A percentile compares a stretch with the other conserved stretches of the same genome.
Evolutionary conservation across 139 green algal species (phyloP).

Genomic region (Picochlorum sp.): DNA sequence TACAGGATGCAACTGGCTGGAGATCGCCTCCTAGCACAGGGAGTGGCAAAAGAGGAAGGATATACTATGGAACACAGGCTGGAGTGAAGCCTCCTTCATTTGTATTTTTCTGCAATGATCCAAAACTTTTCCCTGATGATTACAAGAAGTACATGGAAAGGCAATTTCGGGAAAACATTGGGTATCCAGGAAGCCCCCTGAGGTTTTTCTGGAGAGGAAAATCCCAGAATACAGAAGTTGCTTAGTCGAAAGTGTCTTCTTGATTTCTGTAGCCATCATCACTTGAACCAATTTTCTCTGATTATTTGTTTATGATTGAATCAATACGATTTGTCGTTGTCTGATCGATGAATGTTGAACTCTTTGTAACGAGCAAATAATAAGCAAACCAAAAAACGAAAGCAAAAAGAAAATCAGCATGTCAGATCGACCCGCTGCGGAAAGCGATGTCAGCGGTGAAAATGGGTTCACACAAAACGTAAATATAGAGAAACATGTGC

Average conservation of each 20-base stretch:
- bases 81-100: constrained; percentile 79
- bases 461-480: not conserved
- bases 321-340: too few species aligned
- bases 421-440: too few species aligned
- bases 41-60: constrained; percentile 40
- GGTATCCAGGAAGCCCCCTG: constrained; percentile 75
- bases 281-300: not conserved
- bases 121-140: constrained; percentile 72
- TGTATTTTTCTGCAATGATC: constrained; percentile 95
- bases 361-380: too few species aligned
- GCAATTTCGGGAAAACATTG: constrained; percentile 70
- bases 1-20: constrained; percentile 58
- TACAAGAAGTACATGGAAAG: constrained; percentile 78
- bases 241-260: too few species aligned
- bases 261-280: too few species aligned
- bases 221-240: not conserved
- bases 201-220: constrained; percentile 75
- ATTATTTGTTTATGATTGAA: not conserved
- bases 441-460: not conserved
- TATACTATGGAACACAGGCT: constrained; percentile 94
- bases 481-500: constrained; percentile 30
- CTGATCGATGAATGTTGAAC: too few species aligned
- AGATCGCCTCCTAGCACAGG: constrained; percentile 49
- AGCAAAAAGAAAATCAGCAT: too few species aligned
- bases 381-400: too few species aligned